Evolutionary conservation across 2,329 filamentous ascomycete species (phyloP), one percentile per base, ranked within the genome.

Genomic region (Aplosporella prunicola): DNA sequence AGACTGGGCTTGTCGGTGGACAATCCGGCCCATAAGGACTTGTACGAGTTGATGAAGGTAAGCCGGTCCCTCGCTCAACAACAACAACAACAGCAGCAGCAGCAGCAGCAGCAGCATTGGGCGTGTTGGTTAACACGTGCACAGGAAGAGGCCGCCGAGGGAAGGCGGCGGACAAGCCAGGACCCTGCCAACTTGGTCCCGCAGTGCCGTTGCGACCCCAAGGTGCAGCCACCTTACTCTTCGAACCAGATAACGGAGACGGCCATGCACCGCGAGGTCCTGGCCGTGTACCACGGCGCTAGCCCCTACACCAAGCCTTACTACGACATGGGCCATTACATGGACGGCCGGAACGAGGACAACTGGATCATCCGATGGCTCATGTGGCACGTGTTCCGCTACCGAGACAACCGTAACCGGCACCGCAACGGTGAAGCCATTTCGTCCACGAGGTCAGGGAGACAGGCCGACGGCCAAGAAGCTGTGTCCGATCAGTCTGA

Each of bases 321-420:
- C 31, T 70, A 67, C 44, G 56, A 63, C 13, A 49, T 57, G 31
- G 67, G 65, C 10, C 53, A 53, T 17, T 63, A 63, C 37, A 51
- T 47, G 13, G 60, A 60, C 33, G 56, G 55, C 8, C 54, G 60
- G 8, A 60, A 60, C 28, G 61, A 67, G 44, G 61, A 64, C 44
- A 70, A 69, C 39, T 69, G 67, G 67, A 62, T 69, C 24, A 67
- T 67, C 20, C 55, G 62, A n/a, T 70, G 67, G 67, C 63, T 65
- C 45, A 55, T 70, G 5, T 70, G 66, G 66, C 67, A 69, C 46
- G 64, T 66, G 41, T 69, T 69, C 43, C 62, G 67, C n/a, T 68
- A 64, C 43, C 51, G 57, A 16, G 59, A 63, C 45, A 59, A 63
- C 43, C 60, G 66, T 40, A 42, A 44, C 20, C 31, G 44, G 26